Conservation (phyloP, 495 filamentous ascomycete genomes). For the Staphylotrichum longicolle region DNA sequence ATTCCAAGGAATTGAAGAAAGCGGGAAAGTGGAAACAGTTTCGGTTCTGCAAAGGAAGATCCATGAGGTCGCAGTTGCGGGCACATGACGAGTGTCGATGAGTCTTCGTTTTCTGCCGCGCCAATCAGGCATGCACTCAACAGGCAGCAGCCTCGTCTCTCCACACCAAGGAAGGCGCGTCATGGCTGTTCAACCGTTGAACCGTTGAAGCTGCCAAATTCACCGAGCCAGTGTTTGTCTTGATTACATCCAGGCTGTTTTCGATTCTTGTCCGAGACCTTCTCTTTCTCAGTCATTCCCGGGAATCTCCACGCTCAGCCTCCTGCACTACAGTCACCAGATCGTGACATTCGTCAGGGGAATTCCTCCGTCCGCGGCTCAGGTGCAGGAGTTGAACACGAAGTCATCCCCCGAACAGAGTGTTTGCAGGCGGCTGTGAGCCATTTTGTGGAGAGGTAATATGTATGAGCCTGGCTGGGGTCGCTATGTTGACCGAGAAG, state of each 20-base stretch:
- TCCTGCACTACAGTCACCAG: background rate
- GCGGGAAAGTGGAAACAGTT: background rate
- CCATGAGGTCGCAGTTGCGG: background rate
- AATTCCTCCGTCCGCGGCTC: background rate
- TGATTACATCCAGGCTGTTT: background rate
- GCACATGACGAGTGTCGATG: background rate
- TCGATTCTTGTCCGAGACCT: background rate
- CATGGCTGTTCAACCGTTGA: background rate
- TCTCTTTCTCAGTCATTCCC: background rate
- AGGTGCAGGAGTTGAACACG: too few relatives aligned
- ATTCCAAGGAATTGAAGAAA: background rate
- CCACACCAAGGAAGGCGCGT: background rate
- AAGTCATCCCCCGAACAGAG: background rate
- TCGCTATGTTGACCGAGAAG: too few relatives aligned
- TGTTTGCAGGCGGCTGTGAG: too few relatives aligned
- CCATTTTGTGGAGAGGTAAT: background rate
- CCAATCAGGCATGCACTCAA: slow-evolving; percentile 4
- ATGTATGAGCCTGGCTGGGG: too few relatives aligned
- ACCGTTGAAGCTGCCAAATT: background rate
- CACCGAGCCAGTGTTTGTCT: background rate
- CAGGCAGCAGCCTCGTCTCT: slow-evolving; percentile 10
- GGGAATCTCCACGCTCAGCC: background rate
- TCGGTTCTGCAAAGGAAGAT: too few relatives aligned
- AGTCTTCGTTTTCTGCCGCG: background rate
- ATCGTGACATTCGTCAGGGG: background rate